Evolutionary conservation across 805 yeast genomes (phyloP).

Genomic region (Tetrapisispora fleetii): DNA sequence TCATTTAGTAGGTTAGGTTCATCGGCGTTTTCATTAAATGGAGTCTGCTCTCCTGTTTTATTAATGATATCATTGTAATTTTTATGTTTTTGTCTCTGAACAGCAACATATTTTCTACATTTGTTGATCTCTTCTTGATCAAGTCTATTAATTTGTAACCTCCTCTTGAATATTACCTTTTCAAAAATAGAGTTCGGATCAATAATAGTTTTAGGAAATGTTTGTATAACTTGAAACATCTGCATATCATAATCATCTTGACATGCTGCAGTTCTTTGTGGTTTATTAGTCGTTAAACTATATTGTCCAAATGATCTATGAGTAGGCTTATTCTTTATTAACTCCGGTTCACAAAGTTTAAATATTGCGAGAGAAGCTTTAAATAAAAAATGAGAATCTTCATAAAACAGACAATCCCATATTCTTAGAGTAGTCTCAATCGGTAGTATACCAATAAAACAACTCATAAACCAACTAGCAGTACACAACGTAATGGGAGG

Average conservation of each 20-base stretch:
- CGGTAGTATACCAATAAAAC: conserved; percentile 85
- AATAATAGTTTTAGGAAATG: conserved; percentile 59
- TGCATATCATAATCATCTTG: conserved; percentile 43
- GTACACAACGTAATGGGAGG: conserved; percentile 93
- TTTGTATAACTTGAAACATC: conserved; percentile 77
- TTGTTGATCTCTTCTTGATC: conserved; percentile 75
- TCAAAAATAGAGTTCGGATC: conserved; percentile 66
- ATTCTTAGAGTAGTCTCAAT: conserved; percentile 78
- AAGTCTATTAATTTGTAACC: conserved; percentile 61
- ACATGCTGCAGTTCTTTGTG: neutral
- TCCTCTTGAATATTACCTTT: conserved; percentile 57
- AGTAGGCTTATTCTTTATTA: conserved; percentile 28
- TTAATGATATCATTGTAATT: conserved; percentile 15
- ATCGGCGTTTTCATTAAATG: neutral
- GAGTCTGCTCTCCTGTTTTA: neutral
- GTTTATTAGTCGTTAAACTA: conserved; percentile 3
- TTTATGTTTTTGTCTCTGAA: conserved; percentile 39
- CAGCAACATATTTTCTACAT: conserved; percentile 69
- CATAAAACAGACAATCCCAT: conserved; percentile 93
- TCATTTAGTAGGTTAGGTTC: neutral
- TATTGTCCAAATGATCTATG: conserved; percentile 7
- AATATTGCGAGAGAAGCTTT: conserved; percentile 73
- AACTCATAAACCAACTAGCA: conserved; percentile 96
- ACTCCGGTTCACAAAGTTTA: conserved; percentile 60
- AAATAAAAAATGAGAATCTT: conserved; percentile 79